Conservation (phyloP, 352 stramenopile species). For the Lagenidium giganteum region DNA sequence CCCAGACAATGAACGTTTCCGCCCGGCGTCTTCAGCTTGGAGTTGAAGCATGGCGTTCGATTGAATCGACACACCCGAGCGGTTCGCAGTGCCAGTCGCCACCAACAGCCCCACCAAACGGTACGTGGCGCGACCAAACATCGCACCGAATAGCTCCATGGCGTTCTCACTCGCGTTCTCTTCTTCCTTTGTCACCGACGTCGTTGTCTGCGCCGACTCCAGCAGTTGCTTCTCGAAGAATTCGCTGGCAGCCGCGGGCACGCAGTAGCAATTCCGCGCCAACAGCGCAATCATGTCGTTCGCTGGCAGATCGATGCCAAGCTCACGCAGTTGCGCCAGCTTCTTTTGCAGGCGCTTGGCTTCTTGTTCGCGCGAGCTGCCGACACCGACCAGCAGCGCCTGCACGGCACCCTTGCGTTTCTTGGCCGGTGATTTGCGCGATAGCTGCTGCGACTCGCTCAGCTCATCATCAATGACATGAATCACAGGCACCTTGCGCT, state of each 20-base stretch:
- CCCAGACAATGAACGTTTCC: constrained; percentile 32
- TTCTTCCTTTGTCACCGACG: constrained; percentile 6
- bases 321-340: constrained; percentile 64
- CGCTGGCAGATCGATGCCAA: constrained; percentile 61
- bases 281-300: constrained; percentile 51
- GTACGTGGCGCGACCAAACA: constrained; percentile 25
- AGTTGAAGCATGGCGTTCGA: constrained; percentile 47
- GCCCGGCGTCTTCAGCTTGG: constrained; percentile 64
- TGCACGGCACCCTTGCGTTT: constrained; percentile 13
- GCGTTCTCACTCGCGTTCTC: constrained; percentile 9
- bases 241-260: constrained; percentile 56
- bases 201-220: neutral
- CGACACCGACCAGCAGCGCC: constrained; percentile 45
- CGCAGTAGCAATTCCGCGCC: constrained; percentile 69
- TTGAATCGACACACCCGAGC: constrained; percentile 28
- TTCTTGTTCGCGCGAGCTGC: constrained; percentile 63
- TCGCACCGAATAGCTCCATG: constrained; percentile 24
- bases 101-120: constrained; percentile 37
- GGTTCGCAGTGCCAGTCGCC: constrained; percentile 44
- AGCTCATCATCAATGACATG: neutral
- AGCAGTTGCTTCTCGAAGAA: constrained; percentile 56
- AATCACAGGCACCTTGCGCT: constrained; percentile 3
- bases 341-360: constrained; percentile 55
- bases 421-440: neutral
- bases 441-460: neutral